Conservation (phyloP, 192 early-diverging fungal genomes). For the Coemansia sp. region DNA sequence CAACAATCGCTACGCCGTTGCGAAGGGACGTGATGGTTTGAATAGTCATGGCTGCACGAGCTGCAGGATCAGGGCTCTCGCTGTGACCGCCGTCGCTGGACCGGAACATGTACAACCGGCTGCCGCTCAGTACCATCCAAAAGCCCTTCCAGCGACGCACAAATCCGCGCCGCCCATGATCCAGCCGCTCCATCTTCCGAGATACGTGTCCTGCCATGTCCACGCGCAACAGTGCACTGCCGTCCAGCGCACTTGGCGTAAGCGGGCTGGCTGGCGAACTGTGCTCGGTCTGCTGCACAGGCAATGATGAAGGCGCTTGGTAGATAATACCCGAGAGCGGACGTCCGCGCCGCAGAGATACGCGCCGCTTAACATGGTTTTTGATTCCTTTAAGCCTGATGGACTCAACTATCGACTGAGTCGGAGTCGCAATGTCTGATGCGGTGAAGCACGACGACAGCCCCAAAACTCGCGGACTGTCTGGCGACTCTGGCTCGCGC, state of each 20-base stretch:
- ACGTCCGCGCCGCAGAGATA: slow-evolving; percentile 42
- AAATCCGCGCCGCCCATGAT: slow-evolving; percentile 62
- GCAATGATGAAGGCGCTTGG: neutral
- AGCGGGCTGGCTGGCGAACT: neutral
- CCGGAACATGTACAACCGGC: slow-evolving; percentile 70
- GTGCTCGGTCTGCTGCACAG: neutral
- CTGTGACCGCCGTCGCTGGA: slow-evolving; percentile 47
- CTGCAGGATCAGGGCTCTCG: neutral
- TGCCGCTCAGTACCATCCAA: slow-evolving; percentile 76
- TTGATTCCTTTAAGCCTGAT: slow-evolving; percentile 46
- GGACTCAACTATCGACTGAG: slow-evolving; percentile 40
- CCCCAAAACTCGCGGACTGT: slow-evolving; percentile 14
- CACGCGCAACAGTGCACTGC: slow-evolving; percentile 42
- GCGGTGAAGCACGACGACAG: slow-evolving; percentile 18
- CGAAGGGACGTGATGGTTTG: slow-evolving; percentile 59
- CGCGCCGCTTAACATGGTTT: slow-evolving; percentile 43
- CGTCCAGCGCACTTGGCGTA: neutral
- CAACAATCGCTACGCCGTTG: slow-evolving; percentile 66
- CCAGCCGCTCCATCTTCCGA: slow-evolving; percentile 68
- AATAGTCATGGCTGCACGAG: slow-evolving; percentile 22
- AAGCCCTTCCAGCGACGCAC: slow-evolving; percentile 71
- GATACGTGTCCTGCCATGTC: slow-evolving; percentile 68
- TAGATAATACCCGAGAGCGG: slow-evolving; percentile 50
- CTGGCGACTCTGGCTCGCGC: slow-evolving; percentile 12
- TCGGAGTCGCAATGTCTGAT: slow-evolving; percentile 17